Evolutionary conservation across 2,329 filamentous ascomycete genomes (phyloP).

Genomic region (Stagonosporopsis cucurbitacearum): DNA sequence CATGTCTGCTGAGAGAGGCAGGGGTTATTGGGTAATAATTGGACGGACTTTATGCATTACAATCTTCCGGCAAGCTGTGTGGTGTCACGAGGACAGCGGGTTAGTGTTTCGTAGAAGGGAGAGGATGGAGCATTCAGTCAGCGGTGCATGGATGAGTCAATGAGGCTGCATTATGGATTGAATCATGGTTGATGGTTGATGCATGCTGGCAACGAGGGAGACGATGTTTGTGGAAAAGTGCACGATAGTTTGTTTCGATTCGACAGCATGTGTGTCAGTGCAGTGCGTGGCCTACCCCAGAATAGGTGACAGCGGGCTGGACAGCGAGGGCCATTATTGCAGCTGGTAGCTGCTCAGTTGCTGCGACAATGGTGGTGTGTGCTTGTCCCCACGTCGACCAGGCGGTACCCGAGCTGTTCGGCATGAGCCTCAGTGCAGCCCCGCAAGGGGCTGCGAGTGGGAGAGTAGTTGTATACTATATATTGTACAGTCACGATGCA

Average conservation of each 20-base stretch:
- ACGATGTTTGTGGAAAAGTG: conserved; percentile 7
- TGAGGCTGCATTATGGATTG: conserved; percentile 4
- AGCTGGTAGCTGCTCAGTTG: conserved; percentile 12
- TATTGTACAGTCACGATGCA: not conserved
- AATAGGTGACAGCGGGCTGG: conserved; percentile 14
- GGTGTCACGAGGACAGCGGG: conserved; percentile 26
- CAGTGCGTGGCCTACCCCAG: conserved; percentile 21
- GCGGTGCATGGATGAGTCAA: conserved; percentile 11
- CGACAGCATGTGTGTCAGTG: conserved; percentile 26
- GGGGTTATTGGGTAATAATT: conserved; percentile 18
- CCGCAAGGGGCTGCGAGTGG: not conserved
- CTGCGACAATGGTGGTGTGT: conserved; percentile 18
- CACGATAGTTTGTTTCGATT: not conserved
- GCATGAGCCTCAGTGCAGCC: not conserved
- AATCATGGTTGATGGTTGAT: conserved; percentile 1
- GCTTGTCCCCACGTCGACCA: conserved; percentile 15
- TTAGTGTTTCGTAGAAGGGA: conserved; percentile 19
- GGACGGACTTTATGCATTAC: conserved; percentile 14
- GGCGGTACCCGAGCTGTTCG: not conserved
- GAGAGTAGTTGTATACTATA: too few relatives aligned
- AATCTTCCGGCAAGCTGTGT: conserved; percentile 24
- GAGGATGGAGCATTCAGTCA: not conserved
- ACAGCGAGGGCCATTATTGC: conserved; percentile 9
- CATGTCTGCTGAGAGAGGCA: conserved; percentile 10
- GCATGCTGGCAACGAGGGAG: conserved; percentile 15